A percentile compares a stretch with the other conserved stretches of the same genome.
phyloP scores from a whole-genome alignment of 805 yeast species.

The Candida railenensis region DNA sequence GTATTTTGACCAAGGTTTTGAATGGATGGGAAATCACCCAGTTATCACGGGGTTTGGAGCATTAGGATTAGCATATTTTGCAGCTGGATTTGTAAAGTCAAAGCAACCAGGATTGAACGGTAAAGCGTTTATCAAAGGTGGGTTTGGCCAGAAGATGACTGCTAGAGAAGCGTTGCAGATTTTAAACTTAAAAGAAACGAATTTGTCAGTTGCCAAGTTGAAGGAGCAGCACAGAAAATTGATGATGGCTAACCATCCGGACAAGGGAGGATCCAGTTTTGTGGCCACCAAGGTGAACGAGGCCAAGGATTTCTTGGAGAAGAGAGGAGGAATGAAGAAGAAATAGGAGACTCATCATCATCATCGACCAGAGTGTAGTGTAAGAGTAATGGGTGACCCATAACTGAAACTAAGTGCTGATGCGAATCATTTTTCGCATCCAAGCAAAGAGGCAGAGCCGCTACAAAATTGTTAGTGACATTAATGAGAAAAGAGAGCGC shows the following conservation, averaged over 20 bases:
- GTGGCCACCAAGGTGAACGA: slow-evolving; percentile 90
- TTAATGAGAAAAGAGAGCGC: background rate
- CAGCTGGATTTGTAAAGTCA: slow-evolving; percentile 65
- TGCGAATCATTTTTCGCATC: background rate
- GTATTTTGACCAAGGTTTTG: slow-evolving; percentile 60
- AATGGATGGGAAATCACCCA: slow-evolving; percentile 74
- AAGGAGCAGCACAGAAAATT: slow-evolving; percentile 80
- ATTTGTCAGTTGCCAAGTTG: slow-evolving; percentile 59
- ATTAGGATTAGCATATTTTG: slow-evolving; percentile 59
- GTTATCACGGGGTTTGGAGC: slow-evolving; percentile 69
- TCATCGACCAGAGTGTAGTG: background rate
- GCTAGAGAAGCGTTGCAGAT: slow-evolving; percentile 87
- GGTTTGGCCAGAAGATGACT: slow-evolving; percentile 89
- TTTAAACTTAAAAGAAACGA: slow-evolving; percentile 69
- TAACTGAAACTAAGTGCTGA: too few species aligned
- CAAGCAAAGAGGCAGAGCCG: background rate
- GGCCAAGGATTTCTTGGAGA: slow-evolving; percentile 81
- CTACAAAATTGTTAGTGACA: background rate
- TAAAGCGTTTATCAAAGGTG: slow-evolving; percentile 76
- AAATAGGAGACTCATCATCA: slow-evolving; percentile 16
- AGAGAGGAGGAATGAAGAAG: slow-evolving; percentile 54
- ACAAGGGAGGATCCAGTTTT: slow-evolving; percentile 88
- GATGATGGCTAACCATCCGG: slow-evolving; percentile 91
- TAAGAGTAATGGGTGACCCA: background rate
- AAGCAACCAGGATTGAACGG: slow-evolving; percentile 68